Evolutionary conservation across 1,284 basidiomycete species (phyloP).

Genomic region (Marasmius oreades): DNA sequence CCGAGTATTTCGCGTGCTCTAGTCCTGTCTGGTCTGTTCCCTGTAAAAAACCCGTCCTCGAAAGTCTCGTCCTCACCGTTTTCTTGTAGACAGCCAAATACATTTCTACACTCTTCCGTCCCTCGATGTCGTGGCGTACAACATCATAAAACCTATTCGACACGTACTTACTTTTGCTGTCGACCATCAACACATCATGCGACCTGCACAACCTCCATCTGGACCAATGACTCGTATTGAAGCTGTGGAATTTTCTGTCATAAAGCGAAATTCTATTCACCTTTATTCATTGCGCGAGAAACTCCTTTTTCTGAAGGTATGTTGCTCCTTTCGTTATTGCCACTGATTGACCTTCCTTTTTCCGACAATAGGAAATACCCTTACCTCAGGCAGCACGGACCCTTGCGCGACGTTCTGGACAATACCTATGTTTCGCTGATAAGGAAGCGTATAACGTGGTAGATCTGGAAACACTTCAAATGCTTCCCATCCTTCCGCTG

Average conservation of each 20-base stretch:
- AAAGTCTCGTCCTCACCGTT: not conserved
- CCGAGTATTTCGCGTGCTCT: slow-evolving; percentile 72
- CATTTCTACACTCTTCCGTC: slow-evolving; percentile 79
- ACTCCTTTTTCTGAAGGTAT: slow-evolving; percentile 59
- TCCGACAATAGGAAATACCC: slow-evolving; percentile 67
- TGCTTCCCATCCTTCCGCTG: slow-evolving; percentile 73
- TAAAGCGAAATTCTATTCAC: slow-evolving; percentile 68
- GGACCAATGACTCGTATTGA: slow-evolving; percentile 39
- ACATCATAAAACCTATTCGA: slow-evolving; percentile 73
- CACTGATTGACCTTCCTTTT: not conserved
- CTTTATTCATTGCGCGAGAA: slow-evolving; percentile 65
- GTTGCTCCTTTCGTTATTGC: not conserved
- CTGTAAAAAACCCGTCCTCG: not conserved
- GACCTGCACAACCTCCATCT: slow-evolving; percentile 42
- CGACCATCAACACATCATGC: slow-evolving; percentile 71
- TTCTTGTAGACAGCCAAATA: slow-evolving; percentile 65
- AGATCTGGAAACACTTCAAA: slow-evolving; percentile 64
- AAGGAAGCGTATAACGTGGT: slow-evolving; percentile 72
- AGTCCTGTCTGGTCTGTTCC: slow-evolving; percentile 61
- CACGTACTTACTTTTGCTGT: slow-evolving; percentile 77
- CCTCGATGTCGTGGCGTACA: slow-evolving; percentile 65
- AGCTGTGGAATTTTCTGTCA: slow-evolving; percentile 74
- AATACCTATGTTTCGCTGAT: slow-evolving; percentile 74
- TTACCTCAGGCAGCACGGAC: slow-evolving; percentile 57
- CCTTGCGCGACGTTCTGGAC: slow-evolving; percentile 62